Percentiles rank a stretch among this genome's conserved stretches.
These are phyloP conservation scores for Cytospora chrysosperma DNA, from an alignment of 2,329 filamentous ascomycete genomes.

Conservation along the genomic window DNA sequence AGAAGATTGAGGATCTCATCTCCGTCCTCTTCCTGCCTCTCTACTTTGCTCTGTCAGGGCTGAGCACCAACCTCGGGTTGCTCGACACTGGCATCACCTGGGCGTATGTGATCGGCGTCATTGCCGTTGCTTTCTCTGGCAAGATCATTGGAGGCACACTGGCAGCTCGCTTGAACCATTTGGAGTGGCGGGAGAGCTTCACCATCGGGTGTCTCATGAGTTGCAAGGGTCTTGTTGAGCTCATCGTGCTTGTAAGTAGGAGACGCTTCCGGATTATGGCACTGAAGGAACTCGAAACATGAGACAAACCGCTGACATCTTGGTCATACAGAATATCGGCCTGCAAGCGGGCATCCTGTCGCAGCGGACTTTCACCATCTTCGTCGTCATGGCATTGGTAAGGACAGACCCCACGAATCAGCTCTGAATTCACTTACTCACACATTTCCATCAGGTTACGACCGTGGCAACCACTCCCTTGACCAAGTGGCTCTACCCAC, in stretches of 20 bases:
- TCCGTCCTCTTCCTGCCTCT: slow-evolving; percentile 81
- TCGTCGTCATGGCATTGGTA: slow-evolving; percentile 83
- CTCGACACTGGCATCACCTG: slow-evolving; percentile 79
- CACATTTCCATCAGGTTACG: slow-evolving; percentile 51
- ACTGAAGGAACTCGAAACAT: neutral
- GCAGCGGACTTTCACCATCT: slow-evolving; percentile 82
- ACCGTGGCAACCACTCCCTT: slow-evolving; percentile 82
- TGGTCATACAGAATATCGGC: slow-evolving; percentile 60
- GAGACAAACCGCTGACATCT: slow-evolving; percentile 18
- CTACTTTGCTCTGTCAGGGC: slow-evolving; percentile 89
- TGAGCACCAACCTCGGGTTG: slow-evolving; percentile 84
- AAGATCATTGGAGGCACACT: slow-evolving; percentile 83
- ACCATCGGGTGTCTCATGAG: slow-evolving; percentile 91
- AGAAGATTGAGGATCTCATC: slow-evolving; percentile 92
- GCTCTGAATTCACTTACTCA: neutral
- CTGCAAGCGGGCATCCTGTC: slow-evolving; percentile 80
- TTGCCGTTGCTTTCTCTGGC: slow-evolving; percentile 75
- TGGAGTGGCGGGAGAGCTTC: slow-evolving; percentile 88
- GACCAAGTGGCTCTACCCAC: slow-evolving; percentile 71
- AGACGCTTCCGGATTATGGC: neutral
- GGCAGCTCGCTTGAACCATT: slow-evolving; percentile 70
- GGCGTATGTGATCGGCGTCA: slow-evolving; percentile 85
- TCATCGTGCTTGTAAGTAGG: slow-evolving; percentile 79
- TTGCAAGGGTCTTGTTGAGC: slow-evolving; percentile 90
- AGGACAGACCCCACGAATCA: neutral